Base-by-base conservation (phyloP, 2,329 filamentous ascomycete genomes). In the Pseudogymnoascus sp. region DNA sequence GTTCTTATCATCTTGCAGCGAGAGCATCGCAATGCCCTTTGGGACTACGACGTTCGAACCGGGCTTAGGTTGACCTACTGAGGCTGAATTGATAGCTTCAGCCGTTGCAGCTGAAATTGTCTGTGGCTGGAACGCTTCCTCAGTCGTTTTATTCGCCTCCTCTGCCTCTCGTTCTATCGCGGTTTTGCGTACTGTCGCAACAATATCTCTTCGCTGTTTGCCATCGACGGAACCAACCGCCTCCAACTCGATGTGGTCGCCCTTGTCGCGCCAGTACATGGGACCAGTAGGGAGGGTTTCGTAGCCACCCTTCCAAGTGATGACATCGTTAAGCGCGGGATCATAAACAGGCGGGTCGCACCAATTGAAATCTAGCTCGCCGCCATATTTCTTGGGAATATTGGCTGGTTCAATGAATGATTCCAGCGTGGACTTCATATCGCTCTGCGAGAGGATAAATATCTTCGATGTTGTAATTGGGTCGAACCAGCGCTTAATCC, bases 381-480 rank as follows among this genome's bases (percentile, higher is more conserved):
- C 92, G 62, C 92, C 92, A 71, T 96, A 97, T 71, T 87, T 84
- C 72, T 89, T 91, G 15, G 92, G 92, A 63, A 97, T 92, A 73
- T 92, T 89, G 59, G 82, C 79, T 0, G 82, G 79, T 59, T 95
- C 88, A 71, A 97, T 90, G 74, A 92, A 96, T 59, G 83, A 78
- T 64, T 85, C 82, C 23, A 97, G 82, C 1, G 90, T 92, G 13
- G 86, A 77, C 66, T 85, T 82, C 59, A 95, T 86, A 73, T 95
- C 90, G 60, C 82, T 71, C 7, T 83, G 77, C 55, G 80, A 79
- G 59, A 97, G 82, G 67, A 97, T 94, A 73, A 95, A 96, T 72
- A 97, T 96, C 77, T 97, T 97, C 68, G 90, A 94, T 2, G 91
- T 89, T 33, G 92, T 96, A 63, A 91, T 90, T 5, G 92, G 92